Percentiles rank a stretch among this genome's conserved stretches.
Conservation (phyloP, 345 rosid genomes). For the Brassica napus region DNA sequence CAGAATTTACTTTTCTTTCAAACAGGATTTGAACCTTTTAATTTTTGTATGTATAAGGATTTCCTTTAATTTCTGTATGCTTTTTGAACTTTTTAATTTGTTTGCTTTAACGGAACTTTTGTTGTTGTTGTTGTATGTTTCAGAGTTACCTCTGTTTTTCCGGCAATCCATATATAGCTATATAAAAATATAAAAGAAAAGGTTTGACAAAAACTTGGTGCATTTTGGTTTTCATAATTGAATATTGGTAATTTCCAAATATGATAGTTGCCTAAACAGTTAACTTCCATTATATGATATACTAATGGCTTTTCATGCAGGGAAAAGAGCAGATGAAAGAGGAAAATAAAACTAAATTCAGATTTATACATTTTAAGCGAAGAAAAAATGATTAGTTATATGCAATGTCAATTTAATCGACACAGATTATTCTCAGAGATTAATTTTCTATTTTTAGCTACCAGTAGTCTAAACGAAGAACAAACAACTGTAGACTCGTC, state of each 20-base stretch:
- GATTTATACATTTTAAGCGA: neutral
- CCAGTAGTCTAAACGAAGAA: constrained; percentile 2
- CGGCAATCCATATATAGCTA: neutral
- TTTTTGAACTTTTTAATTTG: neutral
- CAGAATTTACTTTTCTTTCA: neutral
- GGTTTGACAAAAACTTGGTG: neutral
- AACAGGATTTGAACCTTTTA: neutral
- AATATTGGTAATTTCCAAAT: neutral
- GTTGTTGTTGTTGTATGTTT: neutral
- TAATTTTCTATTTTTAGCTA: constrained; percentile 18
- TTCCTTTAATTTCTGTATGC: neutral
- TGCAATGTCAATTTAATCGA: neutral
- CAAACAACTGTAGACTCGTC: constrained; percentile 7
- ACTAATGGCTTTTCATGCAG: neutral
- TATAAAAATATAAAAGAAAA: neutral
- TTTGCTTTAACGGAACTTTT: neutral
- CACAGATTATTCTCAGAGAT: neutral
- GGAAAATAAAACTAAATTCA: neutral
- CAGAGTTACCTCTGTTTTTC: neutral
- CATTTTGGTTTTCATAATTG: neutral
- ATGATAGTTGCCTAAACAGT: neutral
- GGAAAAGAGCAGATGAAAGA: neutral
- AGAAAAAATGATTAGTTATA: neutral
- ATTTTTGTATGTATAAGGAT: neutral
- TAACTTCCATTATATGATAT: neutral